Base-by-base conservation (phyloP, 2,329 filamentous ascomycete genomes). In the Aspergillus jensenii region DNA sequence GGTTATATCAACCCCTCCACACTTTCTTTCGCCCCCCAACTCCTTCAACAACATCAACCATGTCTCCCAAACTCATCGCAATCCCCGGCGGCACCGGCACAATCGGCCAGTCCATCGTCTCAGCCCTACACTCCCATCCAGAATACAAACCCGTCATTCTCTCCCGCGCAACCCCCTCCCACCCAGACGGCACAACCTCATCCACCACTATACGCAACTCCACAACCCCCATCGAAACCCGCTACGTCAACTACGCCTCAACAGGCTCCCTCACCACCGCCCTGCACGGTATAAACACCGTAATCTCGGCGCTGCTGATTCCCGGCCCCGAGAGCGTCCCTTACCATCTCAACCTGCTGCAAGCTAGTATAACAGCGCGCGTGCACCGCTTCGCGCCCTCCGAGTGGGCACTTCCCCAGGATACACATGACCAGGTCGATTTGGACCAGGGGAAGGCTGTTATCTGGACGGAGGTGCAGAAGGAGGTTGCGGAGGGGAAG, bases 371-470 rank as follows among this genome's bases (percentile, higher is more conserved):
- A 53, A 66, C 70, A 27, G 78, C 76, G 1, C 77, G 78, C 1
- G 74, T 80, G 1, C 67, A 70, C 41, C 73, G 81, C 8, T 83
- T 81, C 58, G 74, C 80, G 3, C 79, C 79, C 1, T 76, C 74
- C 44, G 75, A 75, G 55, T 82, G 78, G 25, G 71, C 67, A 0
- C 43, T 64, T 4, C 62, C 65, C 6, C 53, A 61, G 5, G n/a
- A 58, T 3, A 56, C 62, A 9, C 62, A 67, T 1, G 27, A 50
- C 2, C 58, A 57, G 19, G 60, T 74, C 12, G 66, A 65, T 7
- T 49, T 71, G 9, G 48, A 71, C 6, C 49, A 54, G 1, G 59
- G 64, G 15, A 65, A 69, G 47, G 57, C 62, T 8, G 52, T 55
- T 7, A 67, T 74, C 27, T 68, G 68, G 64, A 53, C 65, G 9